Conservation (phyloP, 1,284 basidiomycete species). For the Marasmius fiardii region DNA sequence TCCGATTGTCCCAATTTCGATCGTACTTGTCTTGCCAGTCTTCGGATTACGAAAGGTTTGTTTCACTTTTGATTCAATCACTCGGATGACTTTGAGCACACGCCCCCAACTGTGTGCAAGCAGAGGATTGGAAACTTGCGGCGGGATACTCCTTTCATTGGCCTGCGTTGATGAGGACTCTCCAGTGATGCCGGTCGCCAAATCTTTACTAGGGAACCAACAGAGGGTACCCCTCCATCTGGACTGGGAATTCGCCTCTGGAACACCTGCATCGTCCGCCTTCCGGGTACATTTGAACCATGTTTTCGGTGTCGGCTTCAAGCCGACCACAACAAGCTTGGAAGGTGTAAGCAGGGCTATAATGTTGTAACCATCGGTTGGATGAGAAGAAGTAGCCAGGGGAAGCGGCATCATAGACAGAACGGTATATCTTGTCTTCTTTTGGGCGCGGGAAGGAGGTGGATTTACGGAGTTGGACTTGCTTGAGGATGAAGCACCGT, state of each 20-base stretch:
- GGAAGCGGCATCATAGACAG: slow-evolving; percentile 84
- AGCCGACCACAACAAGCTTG: slow-evolving; percentile 90
- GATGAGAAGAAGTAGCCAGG: slow-evolving; percentile 71
- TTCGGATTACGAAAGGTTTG: slow-evolving; percentile 50
- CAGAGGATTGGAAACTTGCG: slow-evolving; percentile 46
- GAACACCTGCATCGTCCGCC: slow-evolving; percentile 34
- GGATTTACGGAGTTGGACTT: slow-evolving; percentile 8
- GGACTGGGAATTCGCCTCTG: slow-evolving; percentile 33
- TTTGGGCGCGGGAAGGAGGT: slow-evolving; percentile 33
- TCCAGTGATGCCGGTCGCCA: slow-evolving; percentile 16
- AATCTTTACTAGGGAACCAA: slow-evolving; percentile 71
- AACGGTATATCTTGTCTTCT: slow-evolving; percentile 54
- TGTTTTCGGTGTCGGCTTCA: slow-evolving; percentile 90
- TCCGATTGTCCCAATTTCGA: slow-evolving; percentile 61
- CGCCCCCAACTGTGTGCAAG: slow-evolving; percentile 85
- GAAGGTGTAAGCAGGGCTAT: slow-evolving; percentile 86
- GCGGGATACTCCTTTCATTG: slow-evolving; percentile 17
- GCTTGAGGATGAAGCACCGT: slow-evolving; percentile 24
- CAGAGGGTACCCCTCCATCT: slow-evolving; percentile 62
- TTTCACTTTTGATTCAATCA: slow-evolving; percentile 58
- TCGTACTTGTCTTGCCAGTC: slow-evolving; percentile 54
- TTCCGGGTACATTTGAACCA: slow-evolving; percentile 85
- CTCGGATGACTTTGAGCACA: slow-evolving; percentile 58
- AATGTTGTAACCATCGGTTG: slow-evolving; percentile 82
- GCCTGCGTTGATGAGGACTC: slow-evolving; percentile 22